phyloP scores from a whole-genome alignment of 495 filamentous ascomycete species.

The Penicillium soppii region DNA sequence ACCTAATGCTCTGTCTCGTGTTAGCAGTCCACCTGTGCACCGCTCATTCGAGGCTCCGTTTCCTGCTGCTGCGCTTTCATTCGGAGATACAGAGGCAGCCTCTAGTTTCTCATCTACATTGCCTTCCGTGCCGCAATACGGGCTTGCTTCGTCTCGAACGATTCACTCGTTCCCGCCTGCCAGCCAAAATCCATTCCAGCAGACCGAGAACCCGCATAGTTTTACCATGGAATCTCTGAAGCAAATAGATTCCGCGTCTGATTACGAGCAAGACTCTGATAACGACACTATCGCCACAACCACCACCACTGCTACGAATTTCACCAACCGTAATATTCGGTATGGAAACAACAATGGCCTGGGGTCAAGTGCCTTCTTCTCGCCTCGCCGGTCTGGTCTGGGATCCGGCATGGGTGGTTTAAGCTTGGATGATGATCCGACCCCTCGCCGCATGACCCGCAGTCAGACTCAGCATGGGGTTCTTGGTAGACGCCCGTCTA shows the following conservation, averaged over 20 bases:
- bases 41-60: slow-evolving; percentile 20
- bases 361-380: slow-evolving; percentile 19
- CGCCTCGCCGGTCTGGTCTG: slow-evolving; percentile 35
- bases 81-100: slow-evolving; percentile 26
- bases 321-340: slow-evolving; percentile 40
- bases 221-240: slow-evolving; percentile 40
- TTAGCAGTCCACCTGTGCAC: slow-evolving; percentile 11
- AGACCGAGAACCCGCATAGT: slow-evolving; percentile 28
- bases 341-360: slow-evolving; percentile 27
- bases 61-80: slow-evolving; percentile 31
- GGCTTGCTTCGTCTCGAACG: slow-evolving; percentile 19
- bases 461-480: slow-evolving; percentile 38
- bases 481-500: slow-evolving; percentile 8
- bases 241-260: slow-evolving; percentile 31
- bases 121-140: slow-evolving; percentile 23
- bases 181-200: slow-evolving; percentile 3
- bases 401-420: slow-evolving; percentile 40
- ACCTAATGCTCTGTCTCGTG: slow-evolving; percentile 8
- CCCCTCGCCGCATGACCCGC: slow-evolving; percentile 37
- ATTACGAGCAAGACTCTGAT: slow-evolving; percentile 46
- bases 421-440: slow-evolving; percentile 42
- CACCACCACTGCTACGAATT: slow-evolving; percentile 36
- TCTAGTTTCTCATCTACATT: slow-evolving; percentile 35
- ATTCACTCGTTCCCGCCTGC: slow-evolving; percentile 11
- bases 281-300: slow-evolving; percentile 41